These are phyloP conservation scores for Camellia japonica DNA, from an alignment of 148 eudicot genomes.

Conservation along the genomic window DNA sequence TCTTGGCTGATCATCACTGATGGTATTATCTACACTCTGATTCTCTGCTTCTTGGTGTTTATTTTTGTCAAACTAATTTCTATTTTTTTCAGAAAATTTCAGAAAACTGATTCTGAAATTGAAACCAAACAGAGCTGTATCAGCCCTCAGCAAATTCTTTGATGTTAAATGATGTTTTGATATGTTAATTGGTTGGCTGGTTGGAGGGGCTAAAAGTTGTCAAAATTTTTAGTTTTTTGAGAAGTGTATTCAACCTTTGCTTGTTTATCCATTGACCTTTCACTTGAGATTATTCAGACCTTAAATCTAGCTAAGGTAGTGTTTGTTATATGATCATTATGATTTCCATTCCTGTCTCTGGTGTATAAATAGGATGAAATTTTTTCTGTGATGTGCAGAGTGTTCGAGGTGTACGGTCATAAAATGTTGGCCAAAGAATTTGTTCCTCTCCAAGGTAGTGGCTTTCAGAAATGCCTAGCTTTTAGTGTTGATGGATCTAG, in stretches of 20 bases:
- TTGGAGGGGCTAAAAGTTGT: background rate
- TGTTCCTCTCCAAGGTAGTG: constrained; percentile 64
- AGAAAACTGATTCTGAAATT: too few species aligned
- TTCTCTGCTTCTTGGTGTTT: background rate
- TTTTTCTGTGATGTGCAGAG: constrained; percentile 36
- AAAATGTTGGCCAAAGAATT: constrained; percentile 55
- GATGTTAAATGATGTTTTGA: too few species aligned
- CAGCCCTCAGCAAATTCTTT: too few species aligned
- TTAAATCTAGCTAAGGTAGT: background rate
- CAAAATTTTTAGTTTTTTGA: background rate
- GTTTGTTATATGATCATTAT: background rate
- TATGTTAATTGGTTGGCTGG: background rate
- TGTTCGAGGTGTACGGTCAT: constrained; percentile 53
- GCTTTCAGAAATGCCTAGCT: constrained; percentile 69
- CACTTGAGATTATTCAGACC: background rate
- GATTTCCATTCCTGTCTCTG: background rate
- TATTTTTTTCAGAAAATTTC: too few species aligned
- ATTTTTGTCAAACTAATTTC: too few species aligned
- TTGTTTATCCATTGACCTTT: background rate
- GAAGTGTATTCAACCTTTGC: background rate
- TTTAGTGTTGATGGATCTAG: constrained; percentile 88
- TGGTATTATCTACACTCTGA: too few species aligned
- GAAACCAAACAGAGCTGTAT: too few species aligned
- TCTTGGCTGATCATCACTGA: background rate
- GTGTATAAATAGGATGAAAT: background rate